Percentiles rank a stretch among this genome's conserved stretches.
phyloP scores from a whole-genome alignment of 2,329 filamentous ascomycete species.

The Pseudovirgaria hyperparasitica region DNA sequence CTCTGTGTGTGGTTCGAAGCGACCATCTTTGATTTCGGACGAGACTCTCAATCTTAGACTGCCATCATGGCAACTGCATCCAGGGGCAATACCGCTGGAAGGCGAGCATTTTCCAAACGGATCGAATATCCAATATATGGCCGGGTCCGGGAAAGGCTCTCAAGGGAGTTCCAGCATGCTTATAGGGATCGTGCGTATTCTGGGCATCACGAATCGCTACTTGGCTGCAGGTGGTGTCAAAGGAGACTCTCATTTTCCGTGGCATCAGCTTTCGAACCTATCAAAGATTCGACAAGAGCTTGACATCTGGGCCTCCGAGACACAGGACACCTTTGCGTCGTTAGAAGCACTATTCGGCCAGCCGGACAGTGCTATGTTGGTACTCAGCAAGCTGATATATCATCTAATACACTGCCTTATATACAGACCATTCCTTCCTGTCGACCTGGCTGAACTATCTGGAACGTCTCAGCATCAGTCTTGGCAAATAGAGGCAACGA shows the following conservation, averaged over 20 bases:
- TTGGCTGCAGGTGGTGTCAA: constrained; percentile 76
- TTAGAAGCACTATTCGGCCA: constrained; percentile 65
- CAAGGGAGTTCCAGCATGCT: constrained; percentile 70
- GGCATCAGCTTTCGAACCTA: constrained; percentile 74
- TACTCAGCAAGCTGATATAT: constrained; percentile 77
- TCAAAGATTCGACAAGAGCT: constrained; percentile 78
- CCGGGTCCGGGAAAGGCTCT: constrained; percentile 54
- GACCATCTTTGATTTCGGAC: constrained; percentile 69
- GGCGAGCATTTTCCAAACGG: constrained; percentile 71
- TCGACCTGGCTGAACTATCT: constrained; percentile 69
- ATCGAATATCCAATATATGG: constrained; percentile 63
- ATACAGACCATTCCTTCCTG: constrained; percentile 75
- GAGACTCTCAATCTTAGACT: constrained; percentile 62
- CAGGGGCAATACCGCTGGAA: constrained; percentile 50
- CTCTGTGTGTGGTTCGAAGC: constrained; percentile 65
- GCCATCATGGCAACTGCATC: constrained; percentile 58
- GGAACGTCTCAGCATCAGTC: constrained; percentile 75
- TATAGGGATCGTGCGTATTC: constrained; percentile 70
- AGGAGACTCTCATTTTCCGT: constrained; percentile 81
- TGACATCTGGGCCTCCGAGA: constrained; percentile 73
- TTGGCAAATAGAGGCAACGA: constrained; percentile 86
- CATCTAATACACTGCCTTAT: constrained; percentile 79
- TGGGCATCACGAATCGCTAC: constrained; percentile 75
- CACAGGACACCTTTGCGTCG: constrained; percentile 65
- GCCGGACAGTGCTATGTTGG: constrained; percentile 62